Evolutionary conservation across 2,329 filamentous ascomycete genomes (phyloP), one percentile per base, ranked within the genome.

Genomic region (Botryotinia convoluta): DNA sequence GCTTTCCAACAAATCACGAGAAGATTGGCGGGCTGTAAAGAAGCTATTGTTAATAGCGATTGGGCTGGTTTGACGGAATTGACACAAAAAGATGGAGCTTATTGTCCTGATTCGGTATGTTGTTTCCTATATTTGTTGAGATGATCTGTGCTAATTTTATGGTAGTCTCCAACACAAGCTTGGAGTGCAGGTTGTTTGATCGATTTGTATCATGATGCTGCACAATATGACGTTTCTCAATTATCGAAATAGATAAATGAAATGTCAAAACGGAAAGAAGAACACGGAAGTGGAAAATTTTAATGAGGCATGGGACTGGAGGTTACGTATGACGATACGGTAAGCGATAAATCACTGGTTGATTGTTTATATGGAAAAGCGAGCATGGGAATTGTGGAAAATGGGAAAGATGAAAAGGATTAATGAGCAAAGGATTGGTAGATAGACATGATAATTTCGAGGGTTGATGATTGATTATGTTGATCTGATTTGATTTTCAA

Each of bases 171-270:
- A 39, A 98, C 96, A 0, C 96, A 99, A 83, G 92, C 96, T 71
- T 99, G 96, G 96, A 98, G 94, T 71, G 93, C 96, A 44, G 92
- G 93, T 35, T 98, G 96, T 82, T 86, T 99, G 80, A 93, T 99
- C 79, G 96, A 99, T 84, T 83, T 99, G 76, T 99, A 97, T 84
- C 95, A 97, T 86, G 96, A 99, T 82, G 95, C 94, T 29, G 86
- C 87, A 39, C 77, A 81, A 73, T 81, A 81, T 76, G 80, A 80
- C 70, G 74, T 77, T 54, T 75, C 75, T 37, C 73, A 76, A 65
- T 69, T 77, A 39, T 73, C 72, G 20, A 18, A 72, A 51, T 73
- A 72, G 37, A n/a, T 32, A 5, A 37, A 8, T 4, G 26, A 29
- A 57, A 32, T 29, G 48, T 18, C 51, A 29, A 57, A 26, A 54